Evolutionary conservation across 805 yeast genomes (phyloP), one percentile per base, ranked within the genome.

Genomic region (Zygosaccharomyces bisporus): DNA sequence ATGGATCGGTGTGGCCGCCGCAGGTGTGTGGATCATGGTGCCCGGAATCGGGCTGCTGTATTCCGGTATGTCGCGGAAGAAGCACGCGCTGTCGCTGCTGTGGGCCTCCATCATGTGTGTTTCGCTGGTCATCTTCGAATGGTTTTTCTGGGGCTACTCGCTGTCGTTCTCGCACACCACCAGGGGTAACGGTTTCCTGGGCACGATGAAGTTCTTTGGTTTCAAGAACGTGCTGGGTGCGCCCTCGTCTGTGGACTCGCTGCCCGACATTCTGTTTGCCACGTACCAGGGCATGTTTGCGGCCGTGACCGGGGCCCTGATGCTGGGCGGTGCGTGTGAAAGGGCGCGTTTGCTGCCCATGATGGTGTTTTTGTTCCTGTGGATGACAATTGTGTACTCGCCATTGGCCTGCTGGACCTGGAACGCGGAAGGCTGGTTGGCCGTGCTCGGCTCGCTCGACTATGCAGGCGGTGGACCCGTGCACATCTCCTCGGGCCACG

Each of bases 381-480:
- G 97, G 96, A 79, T 86, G 73, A 89, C 98, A 7, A 78, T 93
- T 37, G 99, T 93, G 35, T 93, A 93, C 76, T 84, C 95, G 67
- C 97, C 97, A 44, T 76, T 85, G 66, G 99, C 98, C 13, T 85
- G 83, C 71, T 91, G 98, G 98, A 86, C 95, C 19, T 93, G 99
- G 99, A 91, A 91, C 67, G 77, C 83, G 19, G 77, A 77, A 46
- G 99, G 99, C 42, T 93, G 98, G 99, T 75, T 91, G 53, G 77
- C 74, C 44, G 68, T 69, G 37, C 74, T 91, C 43, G 98, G 97
- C 53, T 83, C 90, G 29, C 76, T 88, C 49, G 99, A 93, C 72
- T 93, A 86, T 63, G 99, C 99, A 17, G 99, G 99, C 63, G 98
- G 98, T 63, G 96, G 96, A 52, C 96, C 98, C 50, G 98, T 93